Evolutionary conservation across 108 stramenopile species (phyloP).

Genomic region (Skeletonema menzelii): DNA sequence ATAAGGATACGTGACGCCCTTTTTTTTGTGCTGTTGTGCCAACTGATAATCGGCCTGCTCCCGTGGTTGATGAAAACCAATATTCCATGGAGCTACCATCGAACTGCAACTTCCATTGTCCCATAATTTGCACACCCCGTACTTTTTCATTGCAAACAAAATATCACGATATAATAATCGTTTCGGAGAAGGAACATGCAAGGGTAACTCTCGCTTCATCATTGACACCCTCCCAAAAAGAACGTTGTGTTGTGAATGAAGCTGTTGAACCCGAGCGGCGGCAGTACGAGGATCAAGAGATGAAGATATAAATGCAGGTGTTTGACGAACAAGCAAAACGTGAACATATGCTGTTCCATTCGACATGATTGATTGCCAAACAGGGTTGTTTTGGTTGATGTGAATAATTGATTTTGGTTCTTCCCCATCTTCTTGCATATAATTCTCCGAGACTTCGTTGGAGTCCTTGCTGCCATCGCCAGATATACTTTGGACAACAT

Average conservation of each 20-base stretch:
- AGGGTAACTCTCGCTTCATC: constrained; percentile 73
- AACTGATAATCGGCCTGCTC: constrained; percentile 50
- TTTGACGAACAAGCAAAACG: constrained; percentile 61
- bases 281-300: constrained; percentile 31
- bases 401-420: constrained; percentile 52
- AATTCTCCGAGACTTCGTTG: not conserved
- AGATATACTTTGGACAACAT: not conserved
- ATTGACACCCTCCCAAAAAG: constrained; percentile 69
- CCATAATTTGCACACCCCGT: constrained; percentile 28
- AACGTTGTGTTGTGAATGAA: constrained; percentile 46
- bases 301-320: constrained; percentile 27
- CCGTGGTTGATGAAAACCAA: constrained; percentile 60
- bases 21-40: constrained; percentile 58
- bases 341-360: constrained; percentile 74
- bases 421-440: constrained; percentile 15
- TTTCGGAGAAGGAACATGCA: constrained; percentile 67
- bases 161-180: constrained; percentile 71
- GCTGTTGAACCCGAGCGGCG: constrained; percentile 32
- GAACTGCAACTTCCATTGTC: constrained; percentile 9
- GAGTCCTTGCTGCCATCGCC: not conserved
- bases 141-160: constrained; percentile 52
- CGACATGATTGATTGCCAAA: constrained; percentile 67
- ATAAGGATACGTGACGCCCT: constrained; percentile 68
- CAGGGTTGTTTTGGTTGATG: constrained; percentile 47
- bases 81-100: constrained; percentile 72